These are phyloP conservation scores for Magnusiomyces suaveolens DNA, from an alignment of 1,139 yeast species.

Conservation along the genomic window DNA sequence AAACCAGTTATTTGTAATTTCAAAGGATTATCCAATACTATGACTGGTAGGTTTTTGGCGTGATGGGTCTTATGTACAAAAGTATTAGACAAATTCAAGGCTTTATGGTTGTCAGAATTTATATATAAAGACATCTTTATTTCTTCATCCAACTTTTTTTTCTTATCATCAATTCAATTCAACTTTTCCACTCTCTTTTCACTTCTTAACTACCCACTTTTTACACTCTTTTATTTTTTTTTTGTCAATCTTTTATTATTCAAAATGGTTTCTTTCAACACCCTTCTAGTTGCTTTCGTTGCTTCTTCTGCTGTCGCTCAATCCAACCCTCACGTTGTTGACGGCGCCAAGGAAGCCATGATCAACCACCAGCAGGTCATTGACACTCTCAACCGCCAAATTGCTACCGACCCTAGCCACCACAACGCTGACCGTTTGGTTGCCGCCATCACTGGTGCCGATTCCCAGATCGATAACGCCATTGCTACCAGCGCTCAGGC, in stretches of 20 bases:
- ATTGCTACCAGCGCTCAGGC: slow-evolving; percentile 17
- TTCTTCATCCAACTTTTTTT: not conserved
- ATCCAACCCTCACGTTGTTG: slow-evolving; percentile 8
- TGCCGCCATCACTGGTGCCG: slow-evolving; percentile 14
- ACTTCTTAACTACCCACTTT: not conserved
- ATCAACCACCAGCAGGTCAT: slow-evolving; percentile 21
- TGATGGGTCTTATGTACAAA: no score
- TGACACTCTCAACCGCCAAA: slow-evolving; percentile 17
- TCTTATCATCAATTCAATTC: not conserved
- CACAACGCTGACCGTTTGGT: slow-evolving; percentile 18
- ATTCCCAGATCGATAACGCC: slow-evolving; percentile 21
- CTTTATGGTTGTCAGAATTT: no score
- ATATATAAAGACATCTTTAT: not conserved
- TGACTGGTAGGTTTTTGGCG: no score
- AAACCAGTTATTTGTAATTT: no score
- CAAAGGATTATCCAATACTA: no score
- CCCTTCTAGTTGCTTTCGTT: slow-evolving; percentile 2
- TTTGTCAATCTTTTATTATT: not conserved
- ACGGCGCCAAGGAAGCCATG: slow-evolving; percentile 16
- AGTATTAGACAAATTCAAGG: no score
- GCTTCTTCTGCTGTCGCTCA: not conserved
- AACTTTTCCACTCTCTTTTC: not conserved
- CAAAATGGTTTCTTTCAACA: slow-evolving; percentile 7
- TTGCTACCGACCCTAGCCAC: slow-evolving; percentile 16
- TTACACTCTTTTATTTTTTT: slow-evolving; percentile 1